Evolutionary conservation across 768 basidiomycete species (phyloP), one percentile per base, ranked within the genome.

Genomic region (Lactarius quietus): DNA sequence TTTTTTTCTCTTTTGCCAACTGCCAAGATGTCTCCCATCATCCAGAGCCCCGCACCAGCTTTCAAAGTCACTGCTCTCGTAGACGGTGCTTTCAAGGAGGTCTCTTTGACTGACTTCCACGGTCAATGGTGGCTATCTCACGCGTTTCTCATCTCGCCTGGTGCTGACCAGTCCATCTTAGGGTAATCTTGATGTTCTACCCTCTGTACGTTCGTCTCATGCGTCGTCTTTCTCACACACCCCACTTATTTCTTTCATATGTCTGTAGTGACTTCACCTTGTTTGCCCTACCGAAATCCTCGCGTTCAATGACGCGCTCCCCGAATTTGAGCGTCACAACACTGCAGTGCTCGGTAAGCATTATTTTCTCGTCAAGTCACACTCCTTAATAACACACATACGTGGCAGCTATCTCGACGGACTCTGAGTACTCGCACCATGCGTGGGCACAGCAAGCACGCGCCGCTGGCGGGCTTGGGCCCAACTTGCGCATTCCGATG

Each of bases 241-340:
- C n/a, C 29, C n/a, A 59, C 31, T 41, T 35, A 23, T 4, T 28
- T 62, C 29, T 10, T 20, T 17, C 38, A 4, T 45, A 3, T 45
- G 41, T 9, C 1, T 29, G 29, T 67, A 93, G 89, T 81, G 90
- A 91, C 73, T 93, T 92, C 77, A 92, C 92, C 43, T 92, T 70
- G 90, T 92, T 71, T 95, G 93, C 78, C 93, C 93, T n/a, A 95
- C 93, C 63, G 95, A 96, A 77, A 95, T 97, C 73, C 84, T 95
- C 55, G 95, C 94, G 1, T 97, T 95, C 83, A 94, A 96, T 76
- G 91, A 93, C 67, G 88, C 92, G 10, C 84, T 96, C 36, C 74
- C 85, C 59, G 80, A 83, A 67, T 94, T 96, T 81, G 81, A 85
- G 61, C 82, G 82, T 60, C 79, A 95, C 67, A 84, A 87, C 74